phyloP scores from a whole-genome alignment of 176 grass and related monocot genomes.

The Eragrostis curvula region DNA sequence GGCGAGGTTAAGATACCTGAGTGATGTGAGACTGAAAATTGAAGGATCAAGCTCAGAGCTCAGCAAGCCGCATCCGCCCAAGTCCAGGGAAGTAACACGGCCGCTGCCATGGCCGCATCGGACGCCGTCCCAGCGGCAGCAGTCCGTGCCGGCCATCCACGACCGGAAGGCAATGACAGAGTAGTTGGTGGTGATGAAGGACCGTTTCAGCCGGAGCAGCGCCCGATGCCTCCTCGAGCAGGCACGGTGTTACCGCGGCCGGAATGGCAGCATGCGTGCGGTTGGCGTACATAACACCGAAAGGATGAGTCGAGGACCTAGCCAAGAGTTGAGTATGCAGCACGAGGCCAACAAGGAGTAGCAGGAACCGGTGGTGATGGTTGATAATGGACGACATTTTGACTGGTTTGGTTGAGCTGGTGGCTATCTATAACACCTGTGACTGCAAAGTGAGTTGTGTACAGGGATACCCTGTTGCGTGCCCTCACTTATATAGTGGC shows the following conservation, averaged over 20 bases:
- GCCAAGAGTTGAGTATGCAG: too few species aligned
- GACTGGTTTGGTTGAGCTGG: too few species aligned
- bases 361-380: too few species aligned
- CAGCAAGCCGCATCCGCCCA: background rate
- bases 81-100: conserved; percentile 41
- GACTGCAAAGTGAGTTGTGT: too few species aligned
- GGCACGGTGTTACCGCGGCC: background rate
- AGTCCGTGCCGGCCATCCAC: background rate
- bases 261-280: too few species aligned
- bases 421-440: too few species aligned
- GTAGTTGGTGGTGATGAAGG: background rate
- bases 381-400: too few species aligned
- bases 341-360: too few species aligned
- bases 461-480: too few species aligned
- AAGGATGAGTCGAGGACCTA: too few species aligned
- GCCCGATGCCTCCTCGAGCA: background rate
- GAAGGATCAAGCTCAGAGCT: background rate
- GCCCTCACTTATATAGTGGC: too few species aligned
- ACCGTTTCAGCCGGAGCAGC: background rate
- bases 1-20: conserved; percentile 44
- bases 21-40: conserved; percentile 43
- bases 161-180: background rate
- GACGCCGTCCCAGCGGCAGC: background rate
- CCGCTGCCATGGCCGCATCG: conserved; percentile 8
- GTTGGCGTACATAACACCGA: too few species aligned